These are phyloP conservation scores for Fusarium vanettenii DNA, from an alignment of 2,329 filamentous ascomycete species.

Conservation along the genomic window DNA sequence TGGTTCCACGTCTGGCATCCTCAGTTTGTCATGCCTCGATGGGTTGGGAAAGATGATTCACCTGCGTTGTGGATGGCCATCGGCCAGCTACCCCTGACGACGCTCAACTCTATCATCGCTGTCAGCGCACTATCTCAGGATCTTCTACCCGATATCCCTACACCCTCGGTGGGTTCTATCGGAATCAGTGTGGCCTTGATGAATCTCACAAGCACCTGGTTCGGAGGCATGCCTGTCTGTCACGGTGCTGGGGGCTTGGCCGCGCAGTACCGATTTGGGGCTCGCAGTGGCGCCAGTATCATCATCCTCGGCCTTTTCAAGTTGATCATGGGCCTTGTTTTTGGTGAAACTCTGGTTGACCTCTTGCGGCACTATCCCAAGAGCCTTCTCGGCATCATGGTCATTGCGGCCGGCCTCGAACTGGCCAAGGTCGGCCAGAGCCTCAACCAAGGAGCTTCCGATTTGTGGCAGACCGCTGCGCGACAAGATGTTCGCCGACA, in stretches of 20 bases:
- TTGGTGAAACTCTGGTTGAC: constrained; percentile 78
- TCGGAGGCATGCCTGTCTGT: constrained; percentile 94
- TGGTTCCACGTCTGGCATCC: constrained; percentile 72
- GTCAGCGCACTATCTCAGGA: constrained; percentile 83
- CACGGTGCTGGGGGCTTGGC: constrained; percentile 93
- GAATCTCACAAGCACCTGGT: constrained; percentile 90
- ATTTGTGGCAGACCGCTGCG: constrained; percentile 65
- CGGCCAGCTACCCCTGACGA: constrained; percentile 90
- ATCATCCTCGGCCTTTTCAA: constrained; percentile 83
- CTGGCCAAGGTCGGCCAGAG: constrained; percentile 86
- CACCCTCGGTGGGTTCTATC: constrained; percentile 79
- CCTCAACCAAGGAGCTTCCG: constrained; percentile 77
- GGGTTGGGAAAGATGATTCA: constrained; percentile 45
- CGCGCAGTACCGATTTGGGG: constrained; percentile 91
- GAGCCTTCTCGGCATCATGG: constrained; percentile 85
- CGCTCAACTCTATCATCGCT: constrained; percentile 92
- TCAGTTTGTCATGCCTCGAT: constrained; percentile 51
- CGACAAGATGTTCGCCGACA: constrained; percentile 57
- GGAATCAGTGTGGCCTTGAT: constrained; percentile 85
- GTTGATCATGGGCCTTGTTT: constrained; percentile 78
- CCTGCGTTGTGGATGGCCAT: constrained; percentile 71
- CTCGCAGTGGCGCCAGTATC: constrained; percentile 85
- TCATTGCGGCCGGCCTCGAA: constrained; percentile 89
- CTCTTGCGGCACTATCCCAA: constrained; percentile 80
- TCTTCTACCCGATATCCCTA: constrained; percentile 74